Evolutionary conservation across 2,329 filamentous ascomycete species (phyloP).

Genomic region (Diplodia corticola): DNA sequence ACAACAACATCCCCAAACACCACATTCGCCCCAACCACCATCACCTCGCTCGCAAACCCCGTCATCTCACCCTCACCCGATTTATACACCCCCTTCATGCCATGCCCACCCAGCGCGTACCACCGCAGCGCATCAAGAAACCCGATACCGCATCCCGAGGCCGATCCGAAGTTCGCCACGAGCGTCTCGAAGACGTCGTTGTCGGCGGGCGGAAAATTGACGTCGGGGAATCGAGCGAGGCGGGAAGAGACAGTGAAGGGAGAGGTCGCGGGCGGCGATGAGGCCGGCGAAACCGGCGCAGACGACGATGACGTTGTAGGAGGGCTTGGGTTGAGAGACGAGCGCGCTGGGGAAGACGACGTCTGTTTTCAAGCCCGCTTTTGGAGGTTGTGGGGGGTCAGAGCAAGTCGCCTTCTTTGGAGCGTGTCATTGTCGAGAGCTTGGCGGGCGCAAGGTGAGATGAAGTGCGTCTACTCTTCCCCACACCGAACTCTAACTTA

Average conservation of each 20-base stretch:
- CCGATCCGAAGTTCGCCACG: conserved; percentile 25
- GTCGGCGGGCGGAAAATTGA: conserved; percentile 14
- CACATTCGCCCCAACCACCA: not conserved
- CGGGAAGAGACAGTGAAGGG: conserved; percentile 33
- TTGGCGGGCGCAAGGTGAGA: not conserved
- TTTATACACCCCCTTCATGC: conserved; percentile 29
- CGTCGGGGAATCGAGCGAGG: conserved; percentile 30
- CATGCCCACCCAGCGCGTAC: conserved; percentile 35
- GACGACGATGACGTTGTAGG: conserved; percentile 42
- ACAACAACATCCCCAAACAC: conserved; percentile 15
- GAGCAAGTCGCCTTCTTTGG: conserved; percentile 4
- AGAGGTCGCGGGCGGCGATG: conserved; percentile 35
- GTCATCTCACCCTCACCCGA: conserved; percentile 24
- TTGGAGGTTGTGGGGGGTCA: not conserved
- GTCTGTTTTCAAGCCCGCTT: not conserved
- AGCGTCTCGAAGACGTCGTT: conserved; percentile 28
- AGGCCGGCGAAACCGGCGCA: conserved; percentile 44
- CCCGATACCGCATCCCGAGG: conserved; percentile 26
- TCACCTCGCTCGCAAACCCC: conserved; percentile 26
- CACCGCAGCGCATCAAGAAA: conserved; percentile 35
- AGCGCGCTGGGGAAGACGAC: not conserved
- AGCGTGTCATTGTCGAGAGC: not conserved
- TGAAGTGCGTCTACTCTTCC: too few species aligned
- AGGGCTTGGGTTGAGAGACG: not conserved
- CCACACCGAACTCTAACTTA: not conserved